phyloP scores from a whole-genome alignment of 345 rosid species.

The Citrus mangshanensis region DNA sequence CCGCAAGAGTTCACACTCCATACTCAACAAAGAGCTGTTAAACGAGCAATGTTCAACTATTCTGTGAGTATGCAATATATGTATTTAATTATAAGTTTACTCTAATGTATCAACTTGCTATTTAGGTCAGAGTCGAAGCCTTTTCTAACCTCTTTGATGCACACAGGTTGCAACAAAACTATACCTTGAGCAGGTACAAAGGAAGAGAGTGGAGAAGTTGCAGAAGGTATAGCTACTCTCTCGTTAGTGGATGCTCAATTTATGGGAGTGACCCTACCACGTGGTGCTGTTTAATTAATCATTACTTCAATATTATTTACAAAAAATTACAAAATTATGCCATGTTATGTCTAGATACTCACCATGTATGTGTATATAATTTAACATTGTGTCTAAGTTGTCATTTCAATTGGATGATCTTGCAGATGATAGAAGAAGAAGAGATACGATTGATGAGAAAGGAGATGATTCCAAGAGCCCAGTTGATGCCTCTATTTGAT shows the following conservation, averaged over 20 bases:
- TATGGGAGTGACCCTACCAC: no score
- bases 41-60: conserved; percentile 85
- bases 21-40: conserved; percentile 71
- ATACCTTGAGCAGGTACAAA: conserved; percentile 48
- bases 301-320: no score
- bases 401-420: neutral
- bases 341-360: no score
- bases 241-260: no score
- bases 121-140: neutral
- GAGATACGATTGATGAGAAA: conserved; percentile 67
- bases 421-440: conserved; percentile 75
- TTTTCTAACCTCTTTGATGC: neutral
- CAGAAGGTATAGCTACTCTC: conserved; percentile 42
- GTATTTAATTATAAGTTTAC: neutral
- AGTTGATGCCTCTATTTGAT: conserved; percentile 77
- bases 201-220: conserved; percentile 57
- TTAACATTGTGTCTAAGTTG: neutral
- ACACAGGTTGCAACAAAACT: conserved; percentile 74
- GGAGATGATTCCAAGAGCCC: conserved; percentile 88
- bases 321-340: no score
- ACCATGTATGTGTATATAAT: neutral
- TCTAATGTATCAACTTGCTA: neutral
- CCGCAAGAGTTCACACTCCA: conserved; percentile 69
- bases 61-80: conserved; percentile 34
- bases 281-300: no score